Percentiles rank a stretch among this genome's conserved stretches.
Conservation (phyloP, 352 stramenopile species). For the Pythium myriotylum region DNA sequence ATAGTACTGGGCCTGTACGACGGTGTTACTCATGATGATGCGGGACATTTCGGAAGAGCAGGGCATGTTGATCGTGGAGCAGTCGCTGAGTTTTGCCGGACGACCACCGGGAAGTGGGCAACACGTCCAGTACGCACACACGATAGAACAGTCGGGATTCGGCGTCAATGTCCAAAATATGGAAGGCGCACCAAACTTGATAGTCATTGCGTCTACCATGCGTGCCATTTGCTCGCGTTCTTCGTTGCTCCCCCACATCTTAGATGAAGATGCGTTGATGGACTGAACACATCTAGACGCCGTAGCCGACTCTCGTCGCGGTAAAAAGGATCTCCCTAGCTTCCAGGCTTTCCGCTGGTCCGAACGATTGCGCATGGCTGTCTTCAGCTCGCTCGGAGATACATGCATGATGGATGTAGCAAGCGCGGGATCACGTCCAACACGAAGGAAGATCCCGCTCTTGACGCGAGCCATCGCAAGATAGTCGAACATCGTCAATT, state of each 20-base stretch:
- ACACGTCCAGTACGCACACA: conserved; percentile 29
- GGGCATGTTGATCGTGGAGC: conserved; percentile 18
- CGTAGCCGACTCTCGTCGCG: background rate
- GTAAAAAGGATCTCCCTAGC: background rate
- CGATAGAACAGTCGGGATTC: conserved; percentile 30
- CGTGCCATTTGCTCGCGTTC: conserved; percentile 20
- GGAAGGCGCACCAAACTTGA: conserved; percentile 23
- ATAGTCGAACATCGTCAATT: conserved; percentile 32
- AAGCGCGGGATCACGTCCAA: conserved; percentile 19
- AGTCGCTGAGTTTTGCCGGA: conserved; percentile 1
- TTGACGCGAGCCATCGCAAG: conserved; percentile 22
- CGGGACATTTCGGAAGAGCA: conserved; percentile 9
- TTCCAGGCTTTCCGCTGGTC: conserved; percentile 19
- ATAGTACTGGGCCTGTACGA: conserved; percentile 24
- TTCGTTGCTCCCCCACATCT: conserved; percentile 37
- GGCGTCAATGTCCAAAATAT: conserved; percentile 39
- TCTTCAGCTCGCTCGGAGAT: conserved; percentile 14
- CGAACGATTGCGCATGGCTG: conserved; percentile 10
- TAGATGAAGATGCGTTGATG: conserved; percentile 14
- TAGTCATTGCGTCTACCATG: conserved; percentile 25
- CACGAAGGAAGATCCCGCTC: conserved; percentile 23
- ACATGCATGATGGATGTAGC: conserved; percentile 14
- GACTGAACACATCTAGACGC: conserved; percentile 7
- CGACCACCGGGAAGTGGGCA: conserved; percentile 9
- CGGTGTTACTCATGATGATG: conserved; percentile 19